phyloP scores from a whole-genome alignment of 2,329 filamentous ascomycete genomes.

The Diaporthe velutina region DNA sequence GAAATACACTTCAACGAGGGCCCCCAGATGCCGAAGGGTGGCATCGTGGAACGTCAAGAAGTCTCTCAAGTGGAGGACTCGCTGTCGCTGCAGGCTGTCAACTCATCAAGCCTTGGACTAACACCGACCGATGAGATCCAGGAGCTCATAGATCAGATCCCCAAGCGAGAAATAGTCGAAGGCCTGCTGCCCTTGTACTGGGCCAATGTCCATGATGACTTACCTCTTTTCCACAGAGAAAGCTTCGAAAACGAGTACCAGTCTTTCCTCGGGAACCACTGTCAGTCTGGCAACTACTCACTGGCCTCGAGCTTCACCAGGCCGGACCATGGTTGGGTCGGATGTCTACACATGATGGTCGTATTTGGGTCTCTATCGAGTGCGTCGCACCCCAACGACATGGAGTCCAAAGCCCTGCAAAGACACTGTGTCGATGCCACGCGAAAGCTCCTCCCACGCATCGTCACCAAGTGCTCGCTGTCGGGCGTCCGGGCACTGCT shows the following conservation, averaged over 20 bases:
- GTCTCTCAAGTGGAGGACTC: conserved; percentile 9
- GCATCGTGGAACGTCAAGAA: not conserved
- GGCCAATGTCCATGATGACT: conserved; percentile 1
- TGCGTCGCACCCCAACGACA: conserved; percentile 20
- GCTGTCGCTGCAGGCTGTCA: not conserved
- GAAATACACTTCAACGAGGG: not conserved
- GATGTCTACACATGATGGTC: conserved; percentile 22
- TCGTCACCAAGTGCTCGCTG: conserved; percentile 49
- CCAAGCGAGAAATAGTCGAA: not conserved
- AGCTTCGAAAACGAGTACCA: conserved; percentile 15
- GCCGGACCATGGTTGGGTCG: conserved; percentile 19
- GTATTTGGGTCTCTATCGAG: conserved; percentile 44
- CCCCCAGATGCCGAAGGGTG: not conserved
- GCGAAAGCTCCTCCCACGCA: conserved; percentile 46
- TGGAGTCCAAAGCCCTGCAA: conserved; percentile 47
- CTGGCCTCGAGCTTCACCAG: not conserved
- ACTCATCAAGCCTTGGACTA: not conserved
- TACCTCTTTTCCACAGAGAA: conserved; percentile 12
- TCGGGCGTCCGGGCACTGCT: conserved; percentile 50
- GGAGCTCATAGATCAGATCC: conserved; percentile 9
- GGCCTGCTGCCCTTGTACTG: not conserved
- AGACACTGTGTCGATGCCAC: conserved; percentile 44
- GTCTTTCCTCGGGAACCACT: not conserved
- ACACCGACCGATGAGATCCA: conserved; percentile 17
- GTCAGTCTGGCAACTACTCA: not conserved